Base-by-base conservation (phyloP, 345 rosid species). In the Ceriops zippeliana region DNA sequence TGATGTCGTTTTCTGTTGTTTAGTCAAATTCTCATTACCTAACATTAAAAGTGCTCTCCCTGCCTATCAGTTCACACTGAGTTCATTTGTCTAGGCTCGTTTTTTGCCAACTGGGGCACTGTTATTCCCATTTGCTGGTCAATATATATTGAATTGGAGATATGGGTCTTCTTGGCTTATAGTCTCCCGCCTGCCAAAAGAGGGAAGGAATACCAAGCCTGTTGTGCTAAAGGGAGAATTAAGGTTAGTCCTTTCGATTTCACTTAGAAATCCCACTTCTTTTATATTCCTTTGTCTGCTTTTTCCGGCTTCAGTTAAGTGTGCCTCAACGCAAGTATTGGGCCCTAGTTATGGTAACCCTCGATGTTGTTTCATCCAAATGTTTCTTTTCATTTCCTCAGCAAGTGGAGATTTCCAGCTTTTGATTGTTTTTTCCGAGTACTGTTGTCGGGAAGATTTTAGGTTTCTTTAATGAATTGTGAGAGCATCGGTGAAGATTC, bases 401-500 rank as follows among this genome's bases (percentile, higher is more conserved):
- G 13, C 32, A 19, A 35, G 10, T 32, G 22, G 3, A 32, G 17
- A 2, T 62, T 65, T 69, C 8, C 37, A 26, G 61, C 38, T 68
- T 72, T 66, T 67, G 62, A 30, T 64, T 65, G 38, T 28, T 28
- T 34, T 34, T 34, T 34, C 35, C 9, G 37, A 34, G 37, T 9
- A 34, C 37, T 34, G 10, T 34, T 34, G 10, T 34, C 1, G 37
- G 37, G 37, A 34, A 7, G 37, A 34, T 34, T 34, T 34, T 34
- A 34, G 37, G 37, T 34, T 34, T 34, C 28, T 59, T 69, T 52
- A 37, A 47, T 69, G 68, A 70, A 30, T 52, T 58, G 57, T 64
- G 31, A 28, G 70, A 69, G 85, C 79, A 62, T 76, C 42, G 69
- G 49, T 69, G 68, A 83, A 79, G 86, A 83, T 77, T 81, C 76